Percentiles rank a stretch among this genome's conserved stretches.
These are phyloP conservation scores for Trichoderma virens DNA, from an alignment of 495 filamentous ascomycete genomes.

Conservation along the genomic window DNA sequence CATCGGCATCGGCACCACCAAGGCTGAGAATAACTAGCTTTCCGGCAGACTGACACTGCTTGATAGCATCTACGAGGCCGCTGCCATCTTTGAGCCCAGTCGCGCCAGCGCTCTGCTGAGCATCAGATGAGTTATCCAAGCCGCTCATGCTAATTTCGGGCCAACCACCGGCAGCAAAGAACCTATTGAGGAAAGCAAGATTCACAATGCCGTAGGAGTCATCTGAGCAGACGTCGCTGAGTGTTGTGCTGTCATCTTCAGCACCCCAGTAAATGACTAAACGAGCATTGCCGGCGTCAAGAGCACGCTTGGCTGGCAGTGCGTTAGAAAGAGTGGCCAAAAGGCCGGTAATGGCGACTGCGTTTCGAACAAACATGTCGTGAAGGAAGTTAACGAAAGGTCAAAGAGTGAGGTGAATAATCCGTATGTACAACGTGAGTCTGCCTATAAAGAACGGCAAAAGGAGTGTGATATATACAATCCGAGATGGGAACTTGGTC, in stretches of 20 bases:
- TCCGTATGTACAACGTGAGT: too few species aligned
- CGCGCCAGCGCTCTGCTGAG: constrained; percentile 5
- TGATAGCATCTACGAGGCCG: constrained; percentile 36
- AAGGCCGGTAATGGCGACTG: constrained; percentile 8
- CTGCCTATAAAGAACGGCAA: too few species aligned
- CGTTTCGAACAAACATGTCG: too few species aligned
- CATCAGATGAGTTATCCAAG: background rate
- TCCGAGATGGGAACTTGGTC: too few species aligned
- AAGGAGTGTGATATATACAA: too few species aligned
- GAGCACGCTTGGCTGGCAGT: background rate
- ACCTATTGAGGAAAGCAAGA: constrained; percentile 8
- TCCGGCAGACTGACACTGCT: constrained; percentile 41
- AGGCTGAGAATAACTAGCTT: constrained; percentile 44
- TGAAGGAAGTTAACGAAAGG: too few species aligned
- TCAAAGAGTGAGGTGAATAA: too few species aligned
- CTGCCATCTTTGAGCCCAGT: constrained; percentile 6
- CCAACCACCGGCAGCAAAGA: constrained; percentile 7
- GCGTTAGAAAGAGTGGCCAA: constrained; percentile 3
- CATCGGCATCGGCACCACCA: constrained; percentile 34
- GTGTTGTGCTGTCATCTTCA: constrained; percentile 2
- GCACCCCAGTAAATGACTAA: constrained; percentile 12
- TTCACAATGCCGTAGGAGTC: constrained; percentile 10
- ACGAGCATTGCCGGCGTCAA: background rate
- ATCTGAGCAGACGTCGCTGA: constrained; percentile 6
- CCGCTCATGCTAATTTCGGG: constrained; percentile 1